Percentiles rank a stretch among this genome's conserved stretches.
Conservation (phyloP, 306 rosid genomes). For the Pterocarpus macrocarpus region DNA sequence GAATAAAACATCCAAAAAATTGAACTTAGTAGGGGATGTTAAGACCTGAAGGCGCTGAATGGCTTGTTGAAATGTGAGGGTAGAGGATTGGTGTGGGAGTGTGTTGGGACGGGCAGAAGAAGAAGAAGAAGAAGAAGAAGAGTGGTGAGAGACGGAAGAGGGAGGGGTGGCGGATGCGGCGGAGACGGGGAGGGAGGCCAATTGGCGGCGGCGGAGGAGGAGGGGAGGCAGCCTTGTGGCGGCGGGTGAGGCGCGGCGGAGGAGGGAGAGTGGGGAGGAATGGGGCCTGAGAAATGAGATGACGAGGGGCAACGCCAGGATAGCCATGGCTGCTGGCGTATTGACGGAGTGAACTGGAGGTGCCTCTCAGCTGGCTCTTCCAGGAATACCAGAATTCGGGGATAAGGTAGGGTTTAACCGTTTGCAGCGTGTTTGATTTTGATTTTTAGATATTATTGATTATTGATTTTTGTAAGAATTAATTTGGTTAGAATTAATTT, state of each 20-base stretch:
- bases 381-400: neutral
- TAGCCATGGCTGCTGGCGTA: constrained; percentile 57
- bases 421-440: no score
- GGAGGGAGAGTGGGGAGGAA: constrained; percentile 51
- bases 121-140: constrained; percentile 42
- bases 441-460: no score
- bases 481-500: no score
- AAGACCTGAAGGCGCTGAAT: constrained; percentile 95
- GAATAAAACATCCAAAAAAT: neutral
- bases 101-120: constrained; percentile 43
- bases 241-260: constrained; percentile 36
- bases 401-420: constrained; percentile 4
- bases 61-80: constrained; percentile 90
- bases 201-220: constrained; percentile 53
- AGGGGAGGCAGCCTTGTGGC: constrained; percentile 14
- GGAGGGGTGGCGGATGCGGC: constrained; percentile 43
- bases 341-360: neutral
- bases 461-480: no score
- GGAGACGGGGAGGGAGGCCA: constrained; percentile 46
- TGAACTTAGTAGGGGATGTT: neutral
- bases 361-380: neutral
- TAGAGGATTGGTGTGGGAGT: constrained; percentile 49
- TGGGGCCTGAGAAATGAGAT: constrained; percentile 76
- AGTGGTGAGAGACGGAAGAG: constrained; percentile 30
- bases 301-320: constrained; percentile 71